Base-by-base conservation (phyloP, 108 stramenopile genomes). In the Licmophora abbreviata region DNA sequence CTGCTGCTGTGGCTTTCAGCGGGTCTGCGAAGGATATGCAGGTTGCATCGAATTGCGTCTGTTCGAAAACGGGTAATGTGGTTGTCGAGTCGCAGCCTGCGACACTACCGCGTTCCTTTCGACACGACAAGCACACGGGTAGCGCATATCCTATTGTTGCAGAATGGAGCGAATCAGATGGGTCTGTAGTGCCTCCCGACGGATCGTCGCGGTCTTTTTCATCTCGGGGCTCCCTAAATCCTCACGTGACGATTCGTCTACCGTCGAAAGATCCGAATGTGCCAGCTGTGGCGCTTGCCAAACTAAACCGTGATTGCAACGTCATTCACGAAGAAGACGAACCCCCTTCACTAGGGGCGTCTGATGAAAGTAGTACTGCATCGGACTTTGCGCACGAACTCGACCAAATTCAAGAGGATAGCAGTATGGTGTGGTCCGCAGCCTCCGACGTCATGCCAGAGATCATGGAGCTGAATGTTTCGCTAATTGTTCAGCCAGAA, bases 11-110 rank as follows among this genome's bases (percentile, higher is more conserved):
- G 15, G 52, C 68, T 9, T 69, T 69, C 47, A 47, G 56, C 26
- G 68, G 68, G 33, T 69, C 68, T 3, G 41, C 56, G 15, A 23
- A 48, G 3, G 61, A 54, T 28, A 69, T 69, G 68, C 61, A 63
- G 53, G 68, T 69, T 3, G 55, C 54, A 9, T 69, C 68, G n/a
- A 58, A 47, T 30, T 56, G 54, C 35, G 61, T 69, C 51, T 69
- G 68, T 30, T 31, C 47, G 8, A 40, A 45, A 0, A 58, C 49
- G 29, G 68, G 61, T 11, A 69, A 58, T 26, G 37, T 69, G 18
- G 44, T 69, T 0, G 52, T 69, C 2, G 68, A 69, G 37, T 69
- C 68, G 54, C 8, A 27, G 4, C 11, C 49, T 56, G 32, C 42
- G 54, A 26, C 11, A 3, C 18, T 15, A 29, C n/a, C 37, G 2